Percentiles rank a stretch among this genome's conserved stretches.
These are phyloP conservation scores for Neurospora sp. DNA, from an alignment of 495 filamentous ascomycete genomes.

Conservation along the genomic window DNA sequence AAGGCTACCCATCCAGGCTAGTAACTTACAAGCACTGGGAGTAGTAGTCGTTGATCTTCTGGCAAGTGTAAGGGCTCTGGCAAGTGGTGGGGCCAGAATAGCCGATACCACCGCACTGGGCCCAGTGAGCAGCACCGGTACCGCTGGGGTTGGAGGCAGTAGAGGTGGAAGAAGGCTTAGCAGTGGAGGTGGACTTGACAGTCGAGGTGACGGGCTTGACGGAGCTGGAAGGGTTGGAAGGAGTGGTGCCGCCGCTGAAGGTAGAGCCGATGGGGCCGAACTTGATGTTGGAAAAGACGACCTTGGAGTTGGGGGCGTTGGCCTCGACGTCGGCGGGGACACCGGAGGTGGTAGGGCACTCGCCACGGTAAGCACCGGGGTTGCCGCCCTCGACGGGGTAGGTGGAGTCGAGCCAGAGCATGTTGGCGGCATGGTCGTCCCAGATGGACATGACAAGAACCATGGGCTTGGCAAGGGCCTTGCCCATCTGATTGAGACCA, in stretches of 20 bases:
- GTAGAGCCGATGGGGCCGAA: slow-evolving; percentile 60
- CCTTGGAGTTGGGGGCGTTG: slow-evolving; percentile 41
- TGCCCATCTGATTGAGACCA: slow-evolving; percentile 48
- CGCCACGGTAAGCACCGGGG: slow-evolving; percentile 60
- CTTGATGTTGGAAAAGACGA: slow-evolving; percentile 55
- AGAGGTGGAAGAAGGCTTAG: slow-evolving; percentile 5
- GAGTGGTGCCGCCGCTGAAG: slow-evolving; percentile 24
- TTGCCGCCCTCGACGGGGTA: slow-evolving; percentile 47
- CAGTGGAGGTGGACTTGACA: slow-evolving; percentile 5
- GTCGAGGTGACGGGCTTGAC: slow-evolving; percentile 8
- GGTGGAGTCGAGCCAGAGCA: slow-evolving; percentile 77
- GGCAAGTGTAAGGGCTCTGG: slow-evolving; percentile 24
- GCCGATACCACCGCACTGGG: slow-evolving; percentile 39
- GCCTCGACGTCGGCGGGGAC: slow-evolving; percentile 49
- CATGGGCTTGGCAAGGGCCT: slow-evolving; percentile 48
- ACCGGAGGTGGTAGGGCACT: slow-evolving; percentile 53
- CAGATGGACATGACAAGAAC: slow-evolving; percentile 72
- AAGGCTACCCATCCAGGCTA: background rate
- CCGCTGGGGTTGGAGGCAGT: slow-evolving; percentile 4
- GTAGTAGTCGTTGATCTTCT: slow-evolving; percentile 25
- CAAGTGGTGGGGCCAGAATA: slow-evolving; percentile 34
- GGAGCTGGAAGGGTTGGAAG: slow-evolving; percentile 2
- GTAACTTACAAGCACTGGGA: slow-evolving; percentile 30
- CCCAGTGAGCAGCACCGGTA: slow-evolving; percentile 15
- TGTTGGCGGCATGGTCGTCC: slow-evolving; percentile 68